phyloP scores from a whole-genome alignment of 179 eudicot genomes.

The Beta macrorhiza region DNA sequence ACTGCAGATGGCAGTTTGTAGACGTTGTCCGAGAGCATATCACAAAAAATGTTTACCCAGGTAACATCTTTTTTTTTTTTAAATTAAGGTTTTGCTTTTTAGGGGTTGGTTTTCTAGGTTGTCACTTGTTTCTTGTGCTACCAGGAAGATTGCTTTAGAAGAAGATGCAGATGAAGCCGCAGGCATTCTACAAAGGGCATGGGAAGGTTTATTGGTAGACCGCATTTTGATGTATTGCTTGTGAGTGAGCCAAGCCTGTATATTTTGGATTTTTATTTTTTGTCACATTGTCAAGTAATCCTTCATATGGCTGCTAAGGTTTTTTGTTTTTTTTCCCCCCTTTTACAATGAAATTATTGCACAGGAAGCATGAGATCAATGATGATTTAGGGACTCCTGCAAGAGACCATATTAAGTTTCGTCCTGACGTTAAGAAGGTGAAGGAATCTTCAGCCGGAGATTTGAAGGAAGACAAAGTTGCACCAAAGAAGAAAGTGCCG shows the following conservation, averaged over 20 bases:
- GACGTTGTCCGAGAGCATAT: slow-evolving; percentile 83
- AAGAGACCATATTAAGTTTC: slow-evolving; percentile 45
- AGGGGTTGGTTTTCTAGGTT: background rate
- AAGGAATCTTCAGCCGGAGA: slow-evolving; percentile 15
- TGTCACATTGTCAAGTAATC: background rate
- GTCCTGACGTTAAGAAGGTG: slow-evolving; percentile 40
- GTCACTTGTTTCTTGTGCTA: slow-evolving; percentile 8
- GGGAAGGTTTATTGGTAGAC: slow-evolving; percentile 70
- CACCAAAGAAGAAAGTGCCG: slow-evolving; percentile 21
- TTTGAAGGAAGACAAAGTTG: slow-evolving; percentile 24
- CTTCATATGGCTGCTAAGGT: background rate
- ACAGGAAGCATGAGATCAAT: slow-evolving; percentile 70
- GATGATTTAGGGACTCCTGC: slow-evolving; percentile 59
- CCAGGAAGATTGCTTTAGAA: slow-evolving; percentile 9
- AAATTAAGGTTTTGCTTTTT: background rate
- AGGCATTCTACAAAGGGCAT: slow-evolving; percentile 59
- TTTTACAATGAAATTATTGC: background rate
- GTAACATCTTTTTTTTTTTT: slow-evolving; percentile 29
- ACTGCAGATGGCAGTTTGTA: slow-evolving; percentile 75
- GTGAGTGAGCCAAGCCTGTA: slow-evolving; percentile 42
- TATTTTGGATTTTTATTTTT: background rate
- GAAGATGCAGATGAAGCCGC: slow-evolving; percentile 24
- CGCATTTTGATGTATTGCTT: slow-evolving; percentile 84
- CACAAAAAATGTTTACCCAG: slow-evolving; percentile 79
- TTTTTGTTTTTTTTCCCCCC: background rate